Evolutionary conservation across 139 green algal species (phyloP).

Genomic region (Desmodesmus armatus): DNA sequence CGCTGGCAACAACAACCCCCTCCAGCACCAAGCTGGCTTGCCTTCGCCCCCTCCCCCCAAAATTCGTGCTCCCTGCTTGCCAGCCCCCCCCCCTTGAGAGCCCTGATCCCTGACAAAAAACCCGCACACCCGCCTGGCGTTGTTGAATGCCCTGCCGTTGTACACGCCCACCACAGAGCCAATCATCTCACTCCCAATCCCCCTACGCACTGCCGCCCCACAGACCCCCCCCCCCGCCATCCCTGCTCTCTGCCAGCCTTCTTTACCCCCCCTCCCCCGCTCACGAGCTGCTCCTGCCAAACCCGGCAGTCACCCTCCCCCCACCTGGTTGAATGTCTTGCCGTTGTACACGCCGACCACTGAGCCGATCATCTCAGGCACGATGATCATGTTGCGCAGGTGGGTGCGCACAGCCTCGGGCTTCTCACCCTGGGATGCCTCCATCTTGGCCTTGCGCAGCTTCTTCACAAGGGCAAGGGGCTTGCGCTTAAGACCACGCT

Average conservation of each 20-base stretch:
- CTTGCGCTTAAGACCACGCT: conserved; percentile 98
- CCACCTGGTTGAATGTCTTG: conserved; percentile 98
- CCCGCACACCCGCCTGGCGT: conserved; percentile 47
- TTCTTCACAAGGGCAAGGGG: conserved; percentile 97
- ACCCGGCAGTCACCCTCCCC: too few species aligned
- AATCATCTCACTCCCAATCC: conserved; percentile 99
- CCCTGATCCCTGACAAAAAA: not conserved
- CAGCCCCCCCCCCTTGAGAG: too few species aligned
- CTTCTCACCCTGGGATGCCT: conserved; percentile 91
- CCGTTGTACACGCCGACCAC: conserved; percentile 99
- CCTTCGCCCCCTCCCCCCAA: too few species aligned
- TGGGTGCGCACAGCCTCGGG: conserved; percentile 98
- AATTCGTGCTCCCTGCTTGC: too few species aligned
- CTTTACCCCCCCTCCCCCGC: too few species aligned
- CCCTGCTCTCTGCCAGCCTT: too few species aligned
- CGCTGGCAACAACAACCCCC: too few species aligned
- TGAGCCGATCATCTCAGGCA: conserved; percentile 99
- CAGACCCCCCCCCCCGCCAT: too few species aligned
- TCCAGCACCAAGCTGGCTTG: too few species aligned
- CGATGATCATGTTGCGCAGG: conserved; percentile 99
- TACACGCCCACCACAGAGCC: conserved; percentile 95
- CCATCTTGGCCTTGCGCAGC: conserved; percentile 95
- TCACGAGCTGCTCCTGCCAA: too few species aligned
- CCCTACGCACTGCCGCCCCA: too few species aligned
- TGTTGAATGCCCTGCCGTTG: conserved; percentile 99